A percentile compares a stretch with the other conserved stretches of the same genome.
Evolutionary conservation across 805 yeast species (phyloP).

Genomic region (Candida verbasci): DNA sequence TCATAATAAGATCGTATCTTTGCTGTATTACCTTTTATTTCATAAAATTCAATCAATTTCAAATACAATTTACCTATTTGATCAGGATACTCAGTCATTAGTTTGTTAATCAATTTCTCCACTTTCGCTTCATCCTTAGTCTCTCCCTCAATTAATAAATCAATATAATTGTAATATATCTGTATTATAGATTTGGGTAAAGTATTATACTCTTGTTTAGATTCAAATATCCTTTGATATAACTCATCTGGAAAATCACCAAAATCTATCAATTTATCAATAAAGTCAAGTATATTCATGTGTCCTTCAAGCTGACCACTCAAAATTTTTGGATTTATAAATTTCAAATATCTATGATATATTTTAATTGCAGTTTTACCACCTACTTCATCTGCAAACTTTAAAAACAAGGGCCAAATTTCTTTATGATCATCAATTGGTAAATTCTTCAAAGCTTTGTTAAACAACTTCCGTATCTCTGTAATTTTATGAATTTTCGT

Average conservation of each 20-base stretch:
- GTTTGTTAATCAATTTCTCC: conserved; percentile 19
- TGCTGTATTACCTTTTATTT: conserved; percentile 25
- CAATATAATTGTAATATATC: conserved; percentile 44
- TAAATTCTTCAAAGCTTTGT: conserved; percentile 44
- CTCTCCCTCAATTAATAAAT: conserved; percentile 23
- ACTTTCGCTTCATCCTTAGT: conserved; percentile 13
- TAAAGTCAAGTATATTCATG: conserved; percentile 21
- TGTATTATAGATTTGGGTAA: conserved; percentile 43
- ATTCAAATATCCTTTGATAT: conserved; percentile 29
- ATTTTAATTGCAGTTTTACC: conserved; percentile 34
- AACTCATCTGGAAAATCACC: conserved; percentile 19
- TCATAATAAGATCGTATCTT: conserved; percentile 37
- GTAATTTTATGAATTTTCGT: conserved; percentile 29
- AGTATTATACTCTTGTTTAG: conserved; percentile 21
- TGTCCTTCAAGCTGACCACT: conserved; percentile 8
- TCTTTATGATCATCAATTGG: conserved; percentile 47
- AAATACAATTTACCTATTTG: conserved; percentile 49
- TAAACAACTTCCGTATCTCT: conserved; percentile 40
- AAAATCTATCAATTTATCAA: conserved; percentile 29
- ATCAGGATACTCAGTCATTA: conserved; percentile 46
- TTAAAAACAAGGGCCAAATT: conserved; percentile 49
- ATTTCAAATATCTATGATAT: conserved; percentile 27
- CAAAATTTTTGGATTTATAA: conserved; percentile 16
- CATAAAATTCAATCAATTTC: conserved; percentile 46
- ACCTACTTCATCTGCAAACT: conserved; percentile 43